Evolutionary conservation across 192 early-diverging fungal species (phyloP), one percentile per base, ranked within the genome.

Genomic region (Coemansia sp.): DNA sequence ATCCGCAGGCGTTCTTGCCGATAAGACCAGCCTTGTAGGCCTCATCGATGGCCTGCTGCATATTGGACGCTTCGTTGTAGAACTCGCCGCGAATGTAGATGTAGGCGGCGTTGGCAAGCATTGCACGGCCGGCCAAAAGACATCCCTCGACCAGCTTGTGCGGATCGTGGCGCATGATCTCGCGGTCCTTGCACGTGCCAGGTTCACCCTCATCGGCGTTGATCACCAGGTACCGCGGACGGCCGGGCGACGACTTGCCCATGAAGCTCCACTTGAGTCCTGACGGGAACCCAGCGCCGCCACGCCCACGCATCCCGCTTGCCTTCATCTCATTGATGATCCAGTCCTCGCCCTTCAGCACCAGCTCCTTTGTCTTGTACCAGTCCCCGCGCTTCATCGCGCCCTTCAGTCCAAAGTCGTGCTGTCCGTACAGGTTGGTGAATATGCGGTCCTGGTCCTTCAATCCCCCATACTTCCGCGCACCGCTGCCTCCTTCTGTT

Each of bases 161-260:
- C 22, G 94, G 91, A 59, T 95, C 93, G 37, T 91, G 88, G 55
- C 93, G 87, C 86, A 93, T 84, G 61, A 95, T 97, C 82, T 98
- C 96, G 63, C 96, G 89, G 74, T 95, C 94, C 82, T 96, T 98
- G 87, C 97, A 98, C 50, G 97, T 98, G 42, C 94, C 94, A 6
- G 97, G 97, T 80, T 98, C 96, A 63, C 96, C 97, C 75, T 98
- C 97, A 64, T 98, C 95, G 57, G 95, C 94, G 75, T 98, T 98
- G 67, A 98, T 89, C 25, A 97, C 94, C 72, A 98, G 85, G 75
- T 97, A 98, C 27, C 92, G 87, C 30, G 97, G 95, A 71, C 88
- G 86, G 53, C 88, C 90, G 52, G 91, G 91, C 25, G 82, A 79
- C 34, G 89, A 87, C 69, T 98, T 98, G 82, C 96, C 97, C 95